Evolutionary conservation across 2,329 filamentous ascomycete species (phyloP).

Genomic region (Colletotrichum aenigma): DNA sequence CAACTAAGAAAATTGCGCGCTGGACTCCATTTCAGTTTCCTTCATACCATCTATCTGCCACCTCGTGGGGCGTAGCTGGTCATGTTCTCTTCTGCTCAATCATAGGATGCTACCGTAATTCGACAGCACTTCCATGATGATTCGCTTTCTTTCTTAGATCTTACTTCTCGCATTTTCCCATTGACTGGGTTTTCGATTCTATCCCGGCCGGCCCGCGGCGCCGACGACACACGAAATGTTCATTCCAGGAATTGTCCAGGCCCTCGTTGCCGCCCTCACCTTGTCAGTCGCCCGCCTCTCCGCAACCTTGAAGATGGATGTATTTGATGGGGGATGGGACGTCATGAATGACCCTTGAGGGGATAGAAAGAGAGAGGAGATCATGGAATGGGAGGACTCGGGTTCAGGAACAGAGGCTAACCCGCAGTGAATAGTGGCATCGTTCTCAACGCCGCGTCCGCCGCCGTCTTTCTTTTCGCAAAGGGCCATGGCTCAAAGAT

Average conservation of each 20-base stretch:
- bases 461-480: conserved; percentile 47
- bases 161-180: conserved; percentile 38
- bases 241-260: conserved; percentile 47
- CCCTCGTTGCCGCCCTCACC: conserved; percentile 57
- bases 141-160: conserved; percentile 29
- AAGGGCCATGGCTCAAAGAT: conserved; percentile 53
- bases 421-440: conserved; percentile 47
- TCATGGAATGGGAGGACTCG: neutral
- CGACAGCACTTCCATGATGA: conserved; percentile 13
- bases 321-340: neutral
- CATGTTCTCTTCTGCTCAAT: conserved; percentile 1
- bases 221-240: conserved; percentile 45
- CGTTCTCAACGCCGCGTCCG: conserved; percentile 55
- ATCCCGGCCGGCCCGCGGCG: conserved; percentile 28
- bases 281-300: conserved; percentile 47
- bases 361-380: neutral
- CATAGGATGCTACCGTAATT: conserved; percentile 23
- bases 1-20: neutral
- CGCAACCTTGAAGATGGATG: neutral
- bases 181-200: conserved; percentile 50
- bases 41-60: conserved; percentile 19
- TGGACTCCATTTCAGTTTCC: conserved; percentile 15
- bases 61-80: conserved; percentile 10
- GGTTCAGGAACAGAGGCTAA: conserved; percentile 28
- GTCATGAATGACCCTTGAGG: neutral